phyloP scores from a whole-genome alignment of 192 early-diverging fungal species.

The Rhizophagus prolifer region DNA sequence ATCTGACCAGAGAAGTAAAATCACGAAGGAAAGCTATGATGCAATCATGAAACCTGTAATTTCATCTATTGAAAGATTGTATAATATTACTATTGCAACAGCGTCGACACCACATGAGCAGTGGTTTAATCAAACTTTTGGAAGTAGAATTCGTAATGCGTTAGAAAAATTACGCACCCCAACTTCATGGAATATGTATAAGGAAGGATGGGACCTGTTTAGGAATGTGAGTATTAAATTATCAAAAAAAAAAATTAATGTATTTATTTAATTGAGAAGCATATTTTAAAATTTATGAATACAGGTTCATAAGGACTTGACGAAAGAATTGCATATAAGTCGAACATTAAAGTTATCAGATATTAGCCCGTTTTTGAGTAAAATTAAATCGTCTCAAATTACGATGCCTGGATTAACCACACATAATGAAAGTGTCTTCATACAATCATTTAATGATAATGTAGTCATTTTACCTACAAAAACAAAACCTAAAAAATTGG shows the following conservation, averaged over 20 bases:
- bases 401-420: slow-evolving; percentile 50
- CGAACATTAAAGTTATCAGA: slow-evolving; percentile 56
- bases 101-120: slow-evolving; percentile 62
- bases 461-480: slow-evolving; percentile 76
- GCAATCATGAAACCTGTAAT: slow-evolving; percentile 61
- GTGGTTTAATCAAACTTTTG: slow-evolving; percentile 62
- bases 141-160: slow-evolving; percentile 53
- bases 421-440: slow-evolving; percentile 33
- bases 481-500: slow-evolving; percentile 88
- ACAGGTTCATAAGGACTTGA: slow-evolving; percentile 57
- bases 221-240: slow-evolving; percentile 48
- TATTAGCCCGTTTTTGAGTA: slow-evolving; percentile 60
- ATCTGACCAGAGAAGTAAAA: slow-evolving; percentile 39
- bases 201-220: slow-evolving; percentile 58
- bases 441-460: slow-evolving; percentile 52
- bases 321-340: slow-evolving; percentile 52
- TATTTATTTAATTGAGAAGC: neutral
- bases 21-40: slow-evolving; percentile 53
- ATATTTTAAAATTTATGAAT: neutral
- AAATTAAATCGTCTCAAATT: slow-evolving; percentile 45
- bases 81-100: slow-evolving; percentile 40
- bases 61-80: slow-evolving; percentile 52
- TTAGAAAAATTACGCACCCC: slow-evolving; percentile 48
- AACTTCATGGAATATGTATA: slow-evolving; percentile 40
- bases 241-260: neutral